Conservation (phyloP, 2,329 filamentous ascomycete species). For the Cylindrodendrum hubeiense region DNA sequence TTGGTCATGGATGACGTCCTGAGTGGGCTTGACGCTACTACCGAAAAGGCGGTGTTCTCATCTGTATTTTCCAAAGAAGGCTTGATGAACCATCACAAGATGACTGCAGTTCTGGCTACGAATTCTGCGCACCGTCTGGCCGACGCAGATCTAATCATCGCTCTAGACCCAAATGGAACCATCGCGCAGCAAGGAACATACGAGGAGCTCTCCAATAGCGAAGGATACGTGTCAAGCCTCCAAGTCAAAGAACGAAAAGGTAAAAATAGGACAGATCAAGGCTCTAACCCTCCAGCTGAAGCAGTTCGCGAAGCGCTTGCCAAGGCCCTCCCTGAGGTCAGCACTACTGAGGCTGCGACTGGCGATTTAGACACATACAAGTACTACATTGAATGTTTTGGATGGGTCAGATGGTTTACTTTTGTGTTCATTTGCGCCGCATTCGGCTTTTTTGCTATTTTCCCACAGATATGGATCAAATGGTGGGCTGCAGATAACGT, state of each 20-base stretch:
- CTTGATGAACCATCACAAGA: background rate
- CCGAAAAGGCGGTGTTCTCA: slow-evolving; percentile 41
- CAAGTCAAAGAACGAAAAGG: background rate
- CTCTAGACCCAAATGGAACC: slow-evolving; percentile 18
- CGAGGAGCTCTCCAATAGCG: slow-evolving; percentile 12
- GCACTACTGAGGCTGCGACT: slow-evolving; percentile 16
- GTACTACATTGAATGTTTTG: slow-evolving; percentile 45
- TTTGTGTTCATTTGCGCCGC: slow-evolving; percentile 39
- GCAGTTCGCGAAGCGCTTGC: background rate
- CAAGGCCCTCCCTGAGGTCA: slow-evolving; percentile 10
- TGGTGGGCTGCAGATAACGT: slow-evolving; percentile 43
- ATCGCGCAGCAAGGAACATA: slow-evolving; percentile 27
- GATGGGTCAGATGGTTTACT: slow-evolving; percentile 38
- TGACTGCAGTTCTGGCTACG: slow-evolving; percentile 18
- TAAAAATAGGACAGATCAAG: too few relatives aligned
- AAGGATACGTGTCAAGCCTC: slow-evolving; percentile 30
- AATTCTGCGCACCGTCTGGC: slow-evolving; percentile 23
- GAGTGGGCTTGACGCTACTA: slow-evolving; percentile 47
- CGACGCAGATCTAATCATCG: slow-evolving; percentile 34
- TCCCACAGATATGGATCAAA: slow-evolving; percentile 45
- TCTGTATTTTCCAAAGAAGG: background rate
- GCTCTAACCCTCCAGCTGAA: background rate
- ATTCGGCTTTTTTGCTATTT: slow-evolving; percentile 42
- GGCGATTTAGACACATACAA: slow-evolving; percentile 36
- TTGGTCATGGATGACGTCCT: slow-evolving; percentile 50